Evolutionary conservation across 805 yeast species (phyloP), one percentile per base, ranked within the genome.

Genomic region (Candida anglica): DNA sequence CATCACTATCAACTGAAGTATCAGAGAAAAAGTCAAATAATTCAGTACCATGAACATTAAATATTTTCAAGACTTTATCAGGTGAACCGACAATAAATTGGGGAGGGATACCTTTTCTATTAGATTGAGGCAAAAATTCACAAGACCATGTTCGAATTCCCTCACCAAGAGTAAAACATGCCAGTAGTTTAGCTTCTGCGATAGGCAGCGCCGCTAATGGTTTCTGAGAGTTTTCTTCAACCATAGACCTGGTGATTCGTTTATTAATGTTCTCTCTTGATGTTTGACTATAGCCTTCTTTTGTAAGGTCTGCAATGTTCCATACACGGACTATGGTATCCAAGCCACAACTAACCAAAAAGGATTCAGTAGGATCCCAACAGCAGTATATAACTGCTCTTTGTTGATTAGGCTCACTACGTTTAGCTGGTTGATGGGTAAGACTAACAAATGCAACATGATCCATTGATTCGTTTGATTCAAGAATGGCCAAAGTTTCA

Each of bases 41-140:
- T 39, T 65, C 69, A 3, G 44, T 44, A 3, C 73, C 73, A 31
- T 61, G 52, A 7, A 66, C 41, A 34, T 63, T 60, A 35, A 44
- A 67, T 1, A 62, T 69, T 37, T 63, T 63, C 25, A 67, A 48
- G 4, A 58, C 80, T 41, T 79, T 77, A 51, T 85, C 95, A 0
- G 89, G 88, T 0, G 89, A 79, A 0, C 94, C 91, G 15, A 85
- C 66, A 4, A 84, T 69, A 44, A 87, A 80, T 33, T 71, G 63
- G 1, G 70, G 69, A 10, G 52, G 47, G 14, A 33, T 34, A 11
- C 36, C 34, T 13, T 41, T 39, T 58, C 69, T 66, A 30, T 69
- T 60, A 4, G 15, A n/a, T 33, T 44, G 38, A 4, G 82, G 85
- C 32, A 82, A 59, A 77, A 91, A 88, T 41, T 79, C 89, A 43